Evolutionary conservation across 179 eudicot genomes (phyloP), one percentile per base, ranked within the genome.

Genomic region (Carnegiea gigantea): DNA sequence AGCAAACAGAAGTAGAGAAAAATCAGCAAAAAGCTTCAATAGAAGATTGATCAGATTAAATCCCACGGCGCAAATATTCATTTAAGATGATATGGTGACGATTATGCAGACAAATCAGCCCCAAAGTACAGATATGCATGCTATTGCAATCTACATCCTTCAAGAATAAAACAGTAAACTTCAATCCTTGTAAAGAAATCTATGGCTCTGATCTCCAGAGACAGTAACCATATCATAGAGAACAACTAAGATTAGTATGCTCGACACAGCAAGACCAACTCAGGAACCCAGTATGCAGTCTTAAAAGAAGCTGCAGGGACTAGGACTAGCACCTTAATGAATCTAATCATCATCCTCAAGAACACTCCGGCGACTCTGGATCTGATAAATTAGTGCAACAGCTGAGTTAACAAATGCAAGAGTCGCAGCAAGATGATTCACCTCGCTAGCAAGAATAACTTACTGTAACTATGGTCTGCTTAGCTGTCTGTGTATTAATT

Each of bases 391-490:
- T 70, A 46, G 78, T 57, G 38, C 46, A 64, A 17, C 20, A 67
- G 60, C 73, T 59, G 64, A 68, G 20, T 72, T 38, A 83, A 57
- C 73, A 62, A 48, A 75, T 26, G 28, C 21, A 54, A 81, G 62
- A 76, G 6, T 44, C 17, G 9, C 10, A 76, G 23, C 54, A 17
- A 46, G 26, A 24, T 2, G 24, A 23, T 57, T 21, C 40, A 3
- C 36, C 38, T 3, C 21, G 9, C 17, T 26, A 64, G 20, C 9
- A 49, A 60, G 67, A 64, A 73, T 43, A 54, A 85, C 98, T 86
- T 89, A 95, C 99, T 9, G 97, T 95, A 80, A 95, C 95, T 95
- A 90, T 92, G 81, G 98, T 95, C 86, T 94, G 97, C 87, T 90
- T 94, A 70, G 90, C 64, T 62, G 97, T 95, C 88, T 95, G 97